Conservation (phyloP, 2,329 filamentous ascomycete species). For the Xylariaceae sp. region DNA sequence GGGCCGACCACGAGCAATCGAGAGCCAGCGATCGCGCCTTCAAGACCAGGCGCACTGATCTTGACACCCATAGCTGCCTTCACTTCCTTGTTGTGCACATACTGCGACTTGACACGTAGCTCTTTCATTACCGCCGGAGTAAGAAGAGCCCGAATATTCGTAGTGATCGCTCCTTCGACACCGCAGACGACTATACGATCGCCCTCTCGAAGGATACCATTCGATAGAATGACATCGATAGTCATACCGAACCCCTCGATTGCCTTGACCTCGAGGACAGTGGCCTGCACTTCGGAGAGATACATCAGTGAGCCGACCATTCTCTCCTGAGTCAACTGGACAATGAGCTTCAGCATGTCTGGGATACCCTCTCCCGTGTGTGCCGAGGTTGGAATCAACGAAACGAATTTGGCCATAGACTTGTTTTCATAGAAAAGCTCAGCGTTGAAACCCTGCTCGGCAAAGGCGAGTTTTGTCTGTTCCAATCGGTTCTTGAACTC, state of each 20-base stretch:
- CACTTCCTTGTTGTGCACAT: slow-evolving; percentile 99
- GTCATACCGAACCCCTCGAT: slow-evolving; percentile 99
- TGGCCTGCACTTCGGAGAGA: slow-evolving; percentile 93
- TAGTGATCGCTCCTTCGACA: slow-evolving; percentile 92
- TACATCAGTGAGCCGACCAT: slow-evolving; percentile 99
- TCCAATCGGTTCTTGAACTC: slow-evolving; percentile 90
- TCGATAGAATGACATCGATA: slow-evolving; percentile 93
- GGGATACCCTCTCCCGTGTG: slow-evolving; percentile 99
- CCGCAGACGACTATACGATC: slow-evolving; percentile 93
- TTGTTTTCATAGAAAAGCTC: slow-evolving; percentile 98
- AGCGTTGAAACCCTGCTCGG: slow-evolving; percentile 96
- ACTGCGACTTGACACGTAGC: slow-evolving; percentile 88
- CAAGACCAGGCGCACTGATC: slow-evolving; percentile 92
- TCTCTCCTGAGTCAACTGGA: slow-evolving; percentile 89
- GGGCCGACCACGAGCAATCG: slow-evolving; percentile 89
- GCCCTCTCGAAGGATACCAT: slow-evolving; percentile 90
- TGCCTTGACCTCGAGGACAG: slow-evolving; percentile 96
- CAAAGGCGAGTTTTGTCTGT: slow-evolving; percentile 87
- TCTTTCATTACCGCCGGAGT: slow-evolving; percentile 93
- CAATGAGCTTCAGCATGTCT: slow-evolving; percentile 94
- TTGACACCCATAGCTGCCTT: slow-evolving; percentile 98
- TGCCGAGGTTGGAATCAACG: slow-evolving; percentile 93
- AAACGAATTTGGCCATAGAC: slow-evolving; percentile 90
- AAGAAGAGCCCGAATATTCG: slow-evolving; percentile 89
- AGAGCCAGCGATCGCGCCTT: slow-evolving; percentile 94